Base-by-base conservation (phyloP, 2,329 filamentous ascomycete genomes). In the Ophidiomyces ophidiicola region DNA sequence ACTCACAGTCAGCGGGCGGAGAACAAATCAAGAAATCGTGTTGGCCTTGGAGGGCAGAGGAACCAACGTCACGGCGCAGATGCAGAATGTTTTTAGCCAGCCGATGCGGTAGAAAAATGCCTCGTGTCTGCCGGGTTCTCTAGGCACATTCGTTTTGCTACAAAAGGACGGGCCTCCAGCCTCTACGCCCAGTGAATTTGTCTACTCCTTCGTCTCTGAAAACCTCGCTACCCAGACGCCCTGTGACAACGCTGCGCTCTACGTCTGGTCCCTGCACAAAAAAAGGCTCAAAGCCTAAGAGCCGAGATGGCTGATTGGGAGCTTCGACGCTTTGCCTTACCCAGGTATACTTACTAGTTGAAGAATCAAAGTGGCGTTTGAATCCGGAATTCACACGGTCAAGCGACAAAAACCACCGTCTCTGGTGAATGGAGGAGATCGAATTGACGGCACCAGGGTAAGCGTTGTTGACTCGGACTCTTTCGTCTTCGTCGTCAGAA, bases 171-270 rank as follows among this genome's bases (percentile, higher is more conserved):
- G 59, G 45, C 42, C 51, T 67, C 78, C 78, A 82, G 4, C 75
- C 75, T 51, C 69, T 73, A 39, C 78, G 63, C 3, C 66, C 66
- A 4, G 70, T 53, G 53, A 73, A 82, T 1, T 64, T 67, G 14
- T 61, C 53, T 2, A 82, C 72, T 0, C 69, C 69, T 49, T 80
- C 76, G 48, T 82, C 76, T 15, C 50, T 55, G 32, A 83, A 61
- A 2, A 82, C 67, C 17, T 82, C 75, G 3, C 53, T 57, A 1
- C 71, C 75, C 6, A 63, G 59, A 37, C 78, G 63, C 1, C 76
- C 76, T 2, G 78, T 83, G 2, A 83, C 65, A 2, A 82, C 61
- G 51, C 78, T 83, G n/a, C 68, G 64, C 58, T 83, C 79, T 25
- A 63, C 48, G 1, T 78, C 73, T 4, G 68, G 64, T 0, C 78